Percentiles rank a stretch among this genome's conserved stretches.
Evolutionary conservation across 352 stramenopile species (phyloP).

Genomic region (Globisporangium alternatum): DNA sequence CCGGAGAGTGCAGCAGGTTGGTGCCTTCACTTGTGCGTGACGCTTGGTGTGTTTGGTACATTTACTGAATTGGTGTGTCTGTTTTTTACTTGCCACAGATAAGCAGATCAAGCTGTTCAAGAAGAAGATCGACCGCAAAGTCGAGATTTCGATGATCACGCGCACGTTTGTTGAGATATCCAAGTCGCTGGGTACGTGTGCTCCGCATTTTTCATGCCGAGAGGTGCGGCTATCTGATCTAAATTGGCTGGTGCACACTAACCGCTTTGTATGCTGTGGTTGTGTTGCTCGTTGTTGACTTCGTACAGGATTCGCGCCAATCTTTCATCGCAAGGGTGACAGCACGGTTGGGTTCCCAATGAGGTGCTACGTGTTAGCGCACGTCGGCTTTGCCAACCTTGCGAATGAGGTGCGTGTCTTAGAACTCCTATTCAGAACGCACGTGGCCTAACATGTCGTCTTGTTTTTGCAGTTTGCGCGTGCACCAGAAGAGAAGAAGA

Average conservation of each 20-base stretch:
- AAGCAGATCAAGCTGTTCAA: conserved; percentile 27
- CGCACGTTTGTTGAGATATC: conserved; percentile 36
- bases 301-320: conserved; percentile 29
- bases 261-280: not conserved
- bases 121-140: conserved; percentile 26
- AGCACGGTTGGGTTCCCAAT: conserved; percentile 28
- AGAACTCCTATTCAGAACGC: not conserved
- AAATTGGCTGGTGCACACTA: too few relatives aligned
- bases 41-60: not conserved
- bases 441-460: not conserved
- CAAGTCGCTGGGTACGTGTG: conserved; percentile 26
- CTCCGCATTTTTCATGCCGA: not conserved
- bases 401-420: conserved; percentile 39
- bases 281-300: not conserved
- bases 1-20: conserved; percentile 38
- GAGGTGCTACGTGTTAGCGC: conserved; percentile 41
- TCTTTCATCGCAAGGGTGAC: conserved; percentile 54
- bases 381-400: conserved; percentile 45
- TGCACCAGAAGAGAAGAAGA: conserved; percentile 35
- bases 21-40: conserved; percentile 2
- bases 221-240: too few relatives aligned
- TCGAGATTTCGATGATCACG: conserved; percentile 31
- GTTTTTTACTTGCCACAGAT: conserved; percentile 22
- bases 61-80: not conserved
- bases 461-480: conserved; percentile 28